Base-by-base conservation (phyloP, 352 stramenopile genomes). In the Phytophthora pinifolia region DNA sequence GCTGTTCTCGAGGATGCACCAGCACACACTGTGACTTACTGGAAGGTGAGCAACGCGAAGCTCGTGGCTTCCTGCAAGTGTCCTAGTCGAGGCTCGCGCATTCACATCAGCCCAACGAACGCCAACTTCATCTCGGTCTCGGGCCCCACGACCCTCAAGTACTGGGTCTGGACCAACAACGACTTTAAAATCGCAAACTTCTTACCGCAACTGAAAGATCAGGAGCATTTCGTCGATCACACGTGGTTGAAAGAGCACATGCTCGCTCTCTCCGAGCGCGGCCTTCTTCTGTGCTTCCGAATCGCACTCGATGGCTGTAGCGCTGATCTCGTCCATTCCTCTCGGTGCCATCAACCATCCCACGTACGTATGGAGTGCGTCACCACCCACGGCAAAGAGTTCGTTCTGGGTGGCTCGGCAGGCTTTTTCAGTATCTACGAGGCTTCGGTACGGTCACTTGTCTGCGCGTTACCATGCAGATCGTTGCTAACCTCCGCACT, bases 221-320 rank as follows among this genome's bases (percentile, higher is more conserved):
- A 92, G 33, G 80, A 92, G 34, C 81, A 92, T 60, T 92, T 90
- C 46, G 79, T 88, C 3, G 83, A 93, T 48, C 83, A 93, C 34
- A 66, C 86, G 3, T 93, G 83, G 81, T 47, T 87, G 7, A 77
- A 77, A 18, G 76, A 92, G 42, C 74, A 83, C 46, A 88, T 92
- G 74, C 55, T 90, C 6, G 67, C 77, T 20, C 65, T 92, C 2
- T 89, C 82, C 2, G 82, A 92, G 35, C 67, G 79, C 29, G 82
- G 79, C 0, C 55, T 88, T 27, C 45, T 93, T 9, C 68, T 93
- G 17, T 81, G 62, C 18, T 91, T 91, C 37, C 78, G 75, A 13
- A 69, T 74, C 9, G 59, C 80, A 0, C 61, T 70, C 15, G 79
- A 92, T 56, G 63, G 60, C 6, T 63, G 55, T 17, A 72, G 62